A percentile compares a stretch with the other conserved stretches of the same genome.
phyloP scores from a whole-genome alignment of 257 asterid genomes.

The Rehmannia glutinosa region DNA sequence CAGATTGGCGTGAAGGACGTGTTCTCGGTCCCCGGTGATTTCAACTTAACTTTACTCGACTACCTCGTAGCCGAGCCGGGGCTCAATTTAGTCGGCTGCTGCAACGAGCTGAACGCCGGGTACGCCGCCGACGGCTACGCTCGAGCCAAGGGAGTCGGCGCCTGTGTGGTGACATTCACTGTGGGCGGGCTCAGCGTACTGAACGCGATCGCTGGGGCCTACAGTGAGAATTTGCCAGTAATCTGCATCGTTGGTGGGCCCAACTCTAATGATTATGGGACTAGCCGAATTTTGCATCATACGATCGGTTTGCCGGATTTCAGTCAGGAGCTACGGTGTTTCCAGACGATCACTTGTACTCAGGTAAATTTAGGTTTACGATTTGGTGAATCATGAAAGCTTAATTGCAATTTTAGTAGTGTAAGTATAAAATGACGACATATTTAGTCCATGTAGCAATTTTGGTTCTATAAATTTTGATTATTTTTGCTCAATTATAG shows the following conservation, averaged over 20 bases:
- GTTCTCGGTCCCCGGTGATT: slow-evolving; percentile 79
- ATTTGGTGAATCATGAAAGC: no score
- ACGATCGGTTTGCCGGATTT: slow-evolving; percentile 82
- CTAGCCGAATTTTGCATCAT: slow-evolving; percentile 58
- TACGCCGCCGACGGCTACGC: slow-evolving; percentile 84
- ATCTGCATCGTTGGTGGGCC: slow-evolving; percentile 85
- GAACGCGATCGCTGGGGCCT: slow-evolving; percentile 83
- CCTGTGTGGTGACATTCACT: slow-evolving; percentile 76
- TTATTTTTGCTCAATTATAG: background rate
- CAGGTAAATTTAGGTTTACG: slow-evolving; percentile 62
- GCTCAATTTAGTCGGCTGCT: slow-evolving; percentile 68
- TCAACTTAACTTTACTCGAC: slow-evolving; percentile 59
- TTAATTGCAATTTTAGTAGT: no score
- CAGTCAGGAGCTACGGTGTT: slow-evolving; percentile 63
- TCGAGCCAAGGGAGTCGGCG: slow-evolving; percentile 68
- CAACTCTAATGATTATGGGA: slow-evolving; percentile 71
- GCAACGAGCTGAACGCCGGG: slow-evolving; percentile 80
- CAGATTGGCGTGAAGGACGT: slow-evolving; percentile 68
- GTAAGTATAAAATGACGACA: no score
- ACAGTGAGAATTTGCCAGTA: slow-evolving; percentile 74
- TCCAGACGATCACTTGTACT: slow-evolving; percentile 62
- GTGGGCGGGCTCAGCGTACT: slow-evolving; percentile 76
- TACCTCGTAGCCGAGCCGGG: slow-evolving; percentile 64
- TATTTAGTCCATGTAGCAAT: no score
- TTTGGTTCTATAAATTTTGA: background rate